Evolutionary conservation across 108 stramenopile genomes (phyloP).

Genomic region (Conticribra guillardii): DNA sequence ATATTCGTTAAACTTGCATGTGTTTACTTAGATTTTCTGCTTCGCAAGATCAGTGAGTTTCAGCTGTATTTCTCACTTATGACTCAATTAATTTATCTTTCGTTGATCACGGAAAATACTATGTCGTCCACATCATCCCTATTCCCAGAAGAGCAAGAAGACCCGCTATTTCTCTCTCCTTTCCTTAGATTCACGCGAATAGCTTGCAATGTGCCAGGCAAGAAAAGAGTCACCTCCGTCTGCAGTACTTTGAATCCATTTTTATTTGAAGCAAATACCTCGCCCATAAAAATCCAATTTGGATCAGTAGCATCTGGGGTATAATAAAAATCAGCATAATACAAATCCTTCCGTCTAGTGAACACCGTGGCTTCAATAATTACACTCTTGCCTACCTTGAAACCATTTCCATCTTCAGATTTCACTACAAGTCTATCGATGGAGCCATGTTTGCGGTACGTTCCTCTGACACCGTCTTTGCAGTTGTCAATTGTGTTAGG

Average conservation of each 20-base stretch:
- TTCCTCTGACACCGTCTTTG: conserved; percentile 10
- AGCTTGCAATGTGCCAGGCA: background rate
- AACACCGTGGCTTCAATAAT: conserved; percentile 7
- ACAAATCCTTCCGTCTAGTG: background rate
- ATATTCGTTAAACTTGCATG: too few species aligned
- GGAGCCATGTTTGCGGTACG: background rate
- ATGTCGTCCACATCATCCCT: background rate
- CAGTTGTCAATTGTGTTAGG: conserved; percentile 10
- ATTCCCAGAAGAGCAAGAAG: background rate
- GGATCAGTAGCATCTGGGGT: conserved; percentile 3
- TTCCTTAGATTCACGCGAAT: background rate
- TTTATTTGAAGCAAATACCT: background rate
- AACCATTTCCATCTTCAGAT: background rate
- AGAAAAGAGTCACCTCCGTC: background rate
- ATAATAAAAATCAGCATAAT: conserved; percentile 8
- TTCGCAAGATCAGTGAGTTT: too few species aligned
- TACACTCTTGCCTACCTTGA: background rate
- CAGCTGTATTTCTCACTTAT: too few species aligned
- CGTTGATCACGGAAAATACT: background rate
- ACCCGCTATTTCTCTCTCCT: background rate
- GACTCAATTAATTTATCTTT: too few species aligned
- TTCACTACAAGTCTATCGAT: conserved; percentile 10
- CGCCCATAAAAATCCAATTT: conserved; percentile 11
- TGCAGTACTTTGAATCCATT: background rate
- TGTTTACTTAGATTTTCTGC: too few species aligned